Evolutionary conservation across 1,284 basidiomycete genomes (phyloP), one percentile per base, ranked within the genome.

Genomic region (Rhodofomes roseus): DNA sequence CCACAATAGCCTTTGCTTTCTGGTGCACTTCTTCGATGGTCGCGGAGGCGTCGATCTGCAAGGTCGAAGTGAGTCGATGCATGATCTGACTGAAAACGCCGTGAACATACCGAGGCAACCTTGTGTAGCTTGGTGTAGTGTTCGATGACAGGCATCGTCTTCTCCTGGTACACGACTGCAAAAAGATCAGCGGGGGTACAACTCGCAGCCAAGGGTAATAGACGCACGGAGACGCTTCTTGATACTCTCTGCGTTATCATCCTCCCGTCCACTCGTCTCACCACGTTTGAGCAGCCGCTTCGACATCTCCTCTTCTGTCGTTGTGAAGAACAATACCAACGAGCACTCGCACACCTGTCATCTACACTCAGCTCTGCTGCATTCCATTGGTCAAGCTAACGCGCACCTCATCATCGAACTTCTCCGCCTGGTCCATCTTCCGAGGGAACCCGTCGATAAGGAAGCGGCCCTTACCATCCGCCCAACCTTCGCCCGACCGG

Each of bases 381-480:
- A 14, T 39, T 18, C 8, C 11, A 36, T 3, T 18, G 5, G 23
- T 29, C 55, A 56, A 39, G 37, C 5, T 34, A 40, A 34, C 56
- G 51, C 85, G 67, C 68, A 96, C 96, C 54, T 87, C 83, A 70
- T 93, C 80, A 71, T 99, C 97, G 71, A 99, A 99, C 75, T 89
- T 89, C 70, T 90, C 66, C 0, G 96, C 96, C 77, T 99, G 97
- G 74, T 99, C 97, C 94, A 99, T 95, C 81, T 98, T 94, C 62
- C 97, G 84, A 50, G 97, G 97, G 79, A 99, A 99, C 3, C 97
- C 97, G 67, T 99, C 97, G 66, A 99, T 90, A 64, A 99, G 82
- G 81, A 99, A 99, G 53, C 94, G 86, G 41, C 92, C 93, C 60
- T 80, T 81, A 43, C 90, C 93, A 54, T 84, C 78, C 27, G 74